phyloP scores from a whole-genome alignment of 1,284 basidiomycete species.

The Singerocomus rubriflavus region DNA sequence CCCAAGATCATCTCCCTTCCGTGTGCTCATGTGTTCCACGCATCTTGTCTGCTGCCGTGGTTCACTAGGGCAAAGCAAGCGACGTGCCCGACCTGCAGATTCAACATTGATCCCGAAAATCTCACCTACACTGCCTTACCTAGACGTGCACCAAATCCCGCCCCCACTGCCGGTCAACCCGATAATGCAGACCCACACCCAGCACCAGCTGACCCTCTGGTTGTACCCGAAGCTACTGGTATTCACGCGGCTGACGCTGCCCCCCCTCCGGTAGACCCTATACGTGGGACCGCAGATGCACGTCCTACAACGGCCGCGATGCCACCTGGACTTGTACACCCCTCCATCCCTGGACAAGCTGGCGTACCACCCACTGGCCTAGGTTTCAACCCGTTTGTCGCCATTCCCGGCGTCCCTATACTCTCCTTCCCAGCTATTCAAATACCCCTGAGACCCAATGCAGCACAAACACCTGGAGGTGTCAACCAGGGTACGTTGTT shows the following conservation, averaged over 20 bases:
- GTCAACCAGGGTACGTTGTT: constrained; percentile 21
- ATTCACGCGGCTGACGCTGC: constrained; percentile 1
- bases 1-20: constrained; percentile 56
- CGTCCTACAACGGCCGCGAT: background rate
- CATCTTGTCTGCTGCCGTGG: constrained; percentile 73
- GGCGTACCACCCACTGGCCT: constrained; percentile 10
- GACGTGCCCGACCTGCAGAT: constrained; percentile 77
- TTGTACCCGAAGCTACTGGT: constrained; percentile 2
- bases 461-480: constrained; percentile 10
- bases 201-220: constrained; percentile 3
- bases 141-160: constrained; percentile 19
- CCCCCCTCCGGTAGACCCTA: background rate
- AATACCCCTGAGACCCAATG: constrained; percentile 24
- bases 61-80: constrained; percentile 72
- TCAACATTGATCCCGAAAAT: constrained; percentile 75
- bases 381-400: constrained; percentile 20
- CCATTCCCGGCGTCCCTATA: constrained; percentile 26
- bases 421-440: constrained; percentile 27
- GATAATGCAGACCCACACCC: constrained; percentile 6
- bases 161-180: constrained; percentile 10
- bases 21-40: constrained; percentile 77
- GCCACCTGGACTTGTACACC: constrained; percentile 5
- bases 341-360: constrained; percentile 8
- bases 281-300: constrained; percentile 1
- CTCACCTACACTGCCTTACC: constrained; percentile 47